Base-by-base conservation (phyloP, 768 basidiomycete genomes). In the Russula virescens region DNA sequence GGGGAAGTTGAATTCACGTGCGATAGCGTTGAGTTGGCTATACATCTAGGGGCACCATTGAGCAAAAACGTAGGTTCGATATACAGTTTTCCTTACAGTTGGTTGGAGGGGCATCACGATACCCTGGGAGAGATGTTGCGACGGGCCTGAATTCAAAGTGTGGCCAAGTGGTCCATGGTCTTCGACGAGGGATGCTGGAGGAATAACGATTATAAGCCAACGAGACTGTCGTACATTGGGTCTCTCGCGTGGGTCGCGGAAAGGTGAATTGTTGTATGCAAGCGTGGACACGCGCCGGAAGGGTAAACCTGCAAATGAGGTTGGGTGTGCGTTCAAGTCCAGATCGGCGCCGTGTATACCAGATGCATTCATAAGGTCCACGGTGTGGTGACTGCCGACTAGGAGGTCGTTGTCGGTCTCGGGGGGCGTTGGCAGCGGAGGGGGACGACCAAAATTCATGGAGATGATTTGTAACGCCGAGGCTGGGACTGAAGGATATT, bases 1-100 rank as follows among this genome's bases (percentile, higher is more conserved):
- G 0, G 91, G 91, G 66, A 92, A 88, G 69, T 83, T 87, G 74
- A 86, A 92, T 71, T 93, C 90, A 54, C 84, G 82, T 5, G 89
- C 88, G 63, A 94, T 91, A 11, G 89, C 87, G 31, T 80, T 80
- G 38, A 92, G 75, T 73, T 94, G 91, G 18, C 80, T 83, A 69
- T 83, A 85, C 78, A 92, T 82, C 91, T 93, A 55, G 4, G 52
- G 45, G 13, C 25, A 35, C 31, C 66, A 43, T 69, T 38, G 10
- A 62, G 46, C 49, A 49, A 42, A 31, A 31, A 57, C 21, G 42
- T 38, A 31, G 25, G 25, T 43, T 48, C 56, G 28, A 31, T 43
- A 51, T 55, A 19, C 49, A 28, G 42, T 65, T 69, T 61, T 26
- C 65, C 76, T 66, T 73, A 89, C 89, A 9, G 87, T 88, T 38